Evolutionary conservation across 1,284 basidiomycete genomes (phyloP).

Genomic region (Ceratobasidium sp.): DNA sequence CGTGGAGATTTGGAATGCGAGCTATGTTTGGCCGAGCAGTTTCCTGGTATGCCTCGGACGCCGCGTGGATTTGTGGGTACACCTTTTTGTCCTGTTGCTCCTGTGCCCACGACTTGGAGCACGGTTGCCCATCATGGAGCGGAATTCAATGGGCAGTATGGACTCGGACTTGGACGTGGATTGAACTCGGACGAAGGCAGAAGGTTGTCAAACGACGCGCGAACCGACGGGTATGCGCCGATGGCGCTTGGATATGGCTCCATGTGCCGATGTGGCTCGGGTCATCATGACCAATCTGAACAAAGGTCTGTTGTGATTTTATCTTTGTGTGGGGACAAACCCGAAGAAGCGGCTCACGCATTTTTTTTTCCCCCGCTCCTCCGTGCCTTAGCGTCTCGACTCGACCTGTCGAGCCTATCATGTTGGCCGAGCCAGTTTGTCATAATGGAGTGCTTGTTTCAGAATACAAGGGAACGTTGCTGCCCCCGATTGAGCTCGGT

Average conservation of each 20-base stretch:
- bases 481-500: constrained; percentile 4
- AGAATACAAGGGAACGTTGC: neutral
- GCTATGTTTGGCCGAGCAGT: neutral
- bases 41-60: neutral
- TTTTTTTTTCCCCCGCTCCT: neutral
- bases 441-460: neutral
- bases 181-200: neutral
- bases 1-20: neutral
- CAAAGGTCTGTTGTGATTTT: neutral
- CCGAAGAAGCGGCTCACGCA: neutral
- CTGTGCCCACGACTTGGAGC: neutral
- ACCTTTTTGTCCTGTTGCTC: neutral
- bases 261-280: neutral
- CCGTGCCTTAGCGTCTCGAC: neutral
- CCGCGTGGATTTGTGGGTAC: neutral
- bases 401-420: neutral
- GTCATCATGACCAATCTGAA: neutral
- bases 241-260: constrained; percentile 3
- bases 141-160: neutral
- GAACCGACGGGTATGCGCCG: neutral
- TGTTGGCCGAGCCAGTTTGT: neutral
- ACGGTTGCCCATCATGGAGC: neutral
- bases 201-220: neutral
- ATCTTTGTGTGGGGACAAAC: neutral
- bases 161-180: neutral